These are phyloP conservation scores for Comarum palustre DNA, from an alignment of 306 rosid genomes.

Conservation along the genomic window DNA sequence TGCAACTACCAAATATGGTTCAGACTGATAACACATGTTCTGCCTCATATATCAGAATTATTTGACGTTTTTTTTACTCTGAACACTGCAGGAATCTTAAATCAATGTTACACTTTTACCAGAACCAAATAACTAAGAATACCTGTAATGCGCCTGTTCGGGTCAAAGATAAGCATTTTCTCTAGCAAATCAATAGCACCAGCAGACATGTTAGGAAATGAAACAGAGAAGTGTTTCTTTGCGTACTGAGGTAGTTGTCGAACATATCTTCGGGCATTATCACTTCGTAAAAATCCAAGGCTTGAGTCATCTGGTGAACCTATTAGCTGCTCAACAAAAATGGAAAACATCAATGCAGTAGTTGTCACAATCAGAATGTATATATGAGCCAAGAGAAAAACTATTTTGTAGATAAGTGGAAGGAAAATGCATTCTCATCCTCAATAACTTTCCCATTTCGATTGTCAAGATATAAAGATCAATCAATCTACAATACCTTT, in stretches of 20 bases:
- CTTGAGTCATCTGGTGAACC: slow-evolving; percentile 96
- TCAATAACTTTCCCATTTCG: background rate
- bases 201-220: slow-evolving; percentile 70
- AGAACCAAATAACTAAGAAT: slow-evolving; percentile 16
- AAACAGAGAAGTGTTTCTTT: slow-evolving; percentile 54
- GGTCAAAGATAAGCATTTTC: slow-evolving; percentile 96
- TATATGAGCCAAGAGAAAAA: background rate
- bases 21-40: background rate
- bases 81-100: background rate
- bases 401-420: background rate
- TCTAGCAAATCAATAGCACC: slow-evolving; percentile 83
- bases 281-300: slow-evolving; percentile 88
- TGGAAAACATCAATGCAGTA: slow-evolving; percentile 8
- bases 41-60: background rate
- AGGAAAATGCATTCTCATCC: background rate
- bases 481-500: too few relatives aligned
- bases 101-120: background rate
- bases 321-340: slow-evolving; percentile 59
- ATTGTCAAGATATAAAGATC: too few relatives aligned
- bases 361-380: slow-evolving; percentile 10
- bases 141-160: slow-evolving; percentile 89
- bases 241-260: slow-evolving; percentile 83
- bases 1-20: background rate
- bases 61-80: too few relatives aligned
- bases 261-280: slow-evolving; percentile 84